A percentile compares a stretch with the other conserved stretches of the same genome.
Conservation (phyloP, 495 filamentous ascomycete species). For the Elaphomyces granulatus region DNA sequence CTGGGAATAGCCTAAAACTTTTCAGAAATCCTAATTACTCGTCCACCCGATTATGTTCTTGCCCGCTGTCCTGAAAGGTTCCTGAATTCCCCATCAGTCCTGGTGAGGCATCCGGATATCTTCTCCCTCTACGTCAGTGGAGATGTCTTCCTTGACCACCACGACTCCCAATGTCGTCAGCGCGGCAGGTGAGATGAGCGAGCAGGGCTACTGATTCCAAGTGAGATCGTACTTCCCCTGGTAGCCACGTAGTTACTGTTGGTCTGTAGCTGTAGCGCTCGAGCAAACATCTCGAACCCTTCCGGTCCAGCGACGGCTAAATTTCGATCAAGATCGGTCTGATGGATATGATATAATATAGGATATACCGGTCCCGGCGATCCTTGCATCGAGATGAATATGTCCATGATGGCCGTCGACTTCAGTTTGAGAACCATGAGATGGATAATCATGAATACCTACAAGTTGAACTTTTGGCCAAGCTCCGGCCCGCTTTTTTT, state of each 20-base stretch:
- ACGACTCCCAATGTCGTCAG: conserved; percentile 42
- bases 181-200: conserved; percentile 57
- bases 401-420: no score
- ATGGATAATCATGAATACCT: no score
- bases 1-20: conserved; percentile 47
- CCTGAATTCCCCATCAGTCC: conserved; percentile 57
- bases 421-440: no score
- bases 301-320: conserved; percentile 63
- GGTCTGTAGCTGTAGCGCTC: no score
- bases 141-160: conserved; percentile 81
- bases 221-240: conserved; percentile 42
- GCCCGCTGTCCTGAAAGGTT: conserved; percentile 54
- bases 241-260: no score
- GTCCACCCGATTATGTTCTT: conserved; percentile 52
- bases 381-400: no score
- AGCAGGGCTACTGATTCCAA: conserved; percentile 84
- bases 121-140: conserved; percentile 32
- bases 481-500: no score
- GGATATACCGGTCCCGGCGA: background rate
- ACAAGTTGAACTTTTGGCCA: no score
- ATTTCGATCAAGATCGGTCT: conserved; percentile 39
- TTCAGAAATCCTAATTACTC: conserved; percentile 61
- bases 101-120: conserved; percentile 75
- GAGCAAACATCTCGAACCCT: conserved; percentile 51
- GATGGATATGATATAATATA: background rate